phyloP scores from a whole-genome alignment of 108 stramenopile genomes.

The Thalassiosira profunda region DNA sequence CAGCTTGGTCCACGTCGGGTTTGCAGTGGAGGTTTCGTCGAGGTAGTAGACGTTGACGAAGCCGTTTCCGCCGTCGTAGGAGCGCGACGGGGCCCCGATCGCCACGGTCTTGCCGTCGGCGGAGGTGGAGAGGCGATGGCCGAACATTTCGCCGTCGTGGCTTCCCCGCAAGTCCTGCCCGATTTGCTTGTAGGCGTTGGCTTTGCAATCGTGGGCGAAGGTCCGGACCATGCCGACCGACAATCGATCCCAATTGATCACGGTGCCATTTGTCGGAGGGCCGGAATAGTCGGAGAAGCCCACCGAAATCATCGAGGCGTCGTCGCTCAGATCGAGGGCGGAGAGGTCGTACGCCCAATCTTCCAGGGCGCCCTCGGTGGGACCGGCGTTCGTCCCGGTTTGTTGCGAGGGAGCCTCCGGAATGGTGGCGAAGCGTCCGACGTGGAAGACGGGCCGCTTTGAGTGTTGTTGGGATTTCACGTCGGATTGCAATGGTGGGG shows the following conservation, averaged over 20 bases:
- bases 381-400: neutral
- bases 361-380: neutral
- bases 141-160: constrained; percentile 48
- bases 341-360: neutral
- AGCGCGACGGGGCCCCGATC: constrained; percentile 32
- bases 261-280: neutral
- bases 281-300: constrained; percentile 4
- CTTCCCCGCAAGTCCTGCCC: constrained; percentile 27
- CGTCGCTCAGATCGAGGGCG: constrained; percentile 7
- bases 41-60: constrained; percentile 4
- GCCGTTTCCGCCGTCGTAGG: constrained; percentile 1
- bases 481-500: neutral
- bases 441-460: constrained; percentile 7
- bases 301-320: constrained; percentile 3
- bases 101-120: constrained; percentile 41
- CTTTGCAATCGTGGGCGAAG: constrained; percentile 10
- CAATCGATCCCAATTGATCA: neutral
- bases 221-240: constrained; percentile 12
- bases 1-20: constrained; percentile 10
- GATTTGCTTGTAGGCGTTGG: neutral
- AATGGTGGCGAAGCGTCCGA: neutral
- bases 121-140: constrained; percentile 41
- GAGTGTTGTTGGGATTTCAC: no score
- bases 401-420: neutral
- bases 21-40: neutral